Percentiles rank a stretch among this genome's conserved stretches.
These are phyloP conservation scores for Epichloe coenophiala DNA, from an alignment of 2,329 filamentous ascomycete species.

Conservation along the genomic window DNA sequence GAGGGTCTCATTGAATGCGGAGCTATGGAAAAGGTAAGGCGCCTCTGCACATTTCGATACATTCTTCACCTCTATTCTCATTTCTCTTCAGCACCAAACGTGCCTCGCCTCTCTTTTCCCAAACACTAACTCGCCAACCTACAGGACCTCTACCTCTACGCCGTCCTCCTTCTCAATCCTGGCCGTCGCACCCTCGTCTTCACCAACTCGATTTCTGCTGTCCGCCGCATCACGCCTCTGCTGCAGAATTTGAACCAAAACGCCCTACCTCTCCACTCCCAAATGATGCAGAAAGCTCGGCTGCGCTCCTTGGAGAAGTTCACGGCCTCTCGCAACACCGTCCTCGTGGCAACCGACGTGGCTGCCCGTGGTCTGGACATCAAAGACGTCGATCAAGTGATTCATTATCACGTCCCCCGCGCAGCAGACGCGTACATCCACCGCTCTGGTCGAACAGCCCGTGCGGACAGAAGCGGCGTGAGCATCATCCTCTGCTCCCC, in stretches of 20 bases:
- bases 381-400: slow-evolving; percentile 70
- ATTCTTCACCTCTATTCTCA: background rate
- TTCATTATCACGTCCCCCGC: slow-evolving; percentile 92
- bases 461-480: slow-evolving; percentile 61
- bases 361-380: slow-evolving; percentile 92
- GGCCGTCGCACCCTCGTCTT: slow-evolving; percentile 77
- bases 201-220: slow-evolving; percentile 88
- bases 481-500: slow-evolving; percentile 83
- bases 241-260: slow-evolving; percentile 70
- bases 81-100: too few relatives aligned
- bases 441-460: slow-evolving; percentile 84
- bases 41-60: background rate
- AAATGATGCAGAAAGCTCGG: slow-evolving; percentile 92
- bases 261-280: slow-evolving; percentile 70
- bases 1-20: slow-evolving; percentile 88
- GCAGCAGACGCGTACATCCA: slow-evolving; percentile 91
- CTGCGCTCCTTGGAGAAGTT: slow-evolving; percentile 89
- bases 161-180: slow-evolving; percentile 70
- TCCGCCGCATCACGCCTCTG: slow-evolving; percentile 72
- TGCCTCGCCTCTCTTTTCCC: too few relatives aligned
- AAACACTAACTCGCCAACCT: slow-evolving; percentile 4
- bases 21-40: slow-evolving; percentile 72
- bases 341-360: slow-evolving; percentile 86
- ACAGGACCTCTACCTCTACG: slow-evolving; percentile 83
- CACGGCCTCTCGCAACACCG: slow-evolving; percentile 47